Evolutionary conservation across 106 monocot species (phyloP).

Genomic region (Apostasia shenzhenica): DNA sequence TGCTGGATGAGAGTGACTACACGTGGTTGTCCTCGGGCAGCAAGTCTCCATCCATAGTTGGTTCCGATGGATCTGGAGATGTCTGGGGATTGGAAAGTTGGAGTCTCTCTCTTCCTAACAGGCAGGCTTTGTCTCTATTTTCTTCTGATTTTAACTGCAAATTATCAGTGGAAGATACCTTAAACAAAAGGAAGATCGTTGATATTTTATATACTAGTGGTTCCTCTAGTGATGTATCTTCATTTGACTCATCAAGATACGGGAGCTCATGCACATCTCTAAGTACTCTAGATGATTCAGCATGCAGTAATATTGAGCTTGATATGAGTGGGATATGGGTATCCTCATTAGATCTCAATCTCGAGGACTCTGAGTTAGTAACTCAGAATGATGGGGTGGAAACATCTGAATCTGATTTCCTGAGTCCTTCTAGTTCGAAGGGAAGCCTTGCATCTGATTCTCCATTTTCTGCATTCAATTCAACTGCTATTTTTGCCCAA

Average conservation of each 20-base stretch:
- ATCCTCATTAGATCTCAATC: constrained; percentile 38
- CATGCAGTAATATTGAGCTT: constrained; percentile 6
- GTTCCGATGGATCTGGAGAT: constrained; percentile 24
- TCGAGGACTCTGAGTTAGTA: constrained; percentile 34
- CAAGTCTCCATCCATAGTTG: constrained; percentile 12
- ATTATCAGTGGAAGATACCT: not conserved
- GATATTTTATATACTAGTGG: constrained; percentile 7
- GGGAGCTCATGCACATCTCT: constrained; percentile 14
- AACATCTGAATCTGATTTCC: constrained; percentile 26
- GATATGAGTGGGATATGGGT: constrained; percentile 27
- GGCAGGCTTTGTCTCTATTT: not conserved
- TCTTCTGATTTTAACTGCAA: constrained; percentile 5
- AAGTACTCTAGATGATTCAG: constrained; percentile 8
- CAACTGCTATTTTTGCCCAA: not conserved
- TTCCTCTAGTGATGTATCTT: constrained; percentile 18
- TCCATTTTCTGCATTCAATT: constrained; percentile 8
- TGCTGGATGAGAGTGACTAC: constrained; percentile 21
- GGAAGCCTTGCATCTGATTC: not conserved
- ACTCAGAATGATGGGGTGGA: constrained; percentile 13
- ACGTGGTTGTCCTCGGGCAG: constrained; percentile 25
- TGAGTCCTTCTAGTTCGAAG: constrained; percentile 37
- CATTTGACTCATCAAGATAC: constrained; percentile 2
- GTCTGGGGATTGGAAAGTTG: constrained; percentile 7
- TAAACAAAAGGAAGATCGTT: not conserved
- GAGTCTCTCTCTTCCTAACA: constrained; percentile 5